Conservation (phyloP, 352 stramenopile species). For the Pythium insidiosum region DNA sequence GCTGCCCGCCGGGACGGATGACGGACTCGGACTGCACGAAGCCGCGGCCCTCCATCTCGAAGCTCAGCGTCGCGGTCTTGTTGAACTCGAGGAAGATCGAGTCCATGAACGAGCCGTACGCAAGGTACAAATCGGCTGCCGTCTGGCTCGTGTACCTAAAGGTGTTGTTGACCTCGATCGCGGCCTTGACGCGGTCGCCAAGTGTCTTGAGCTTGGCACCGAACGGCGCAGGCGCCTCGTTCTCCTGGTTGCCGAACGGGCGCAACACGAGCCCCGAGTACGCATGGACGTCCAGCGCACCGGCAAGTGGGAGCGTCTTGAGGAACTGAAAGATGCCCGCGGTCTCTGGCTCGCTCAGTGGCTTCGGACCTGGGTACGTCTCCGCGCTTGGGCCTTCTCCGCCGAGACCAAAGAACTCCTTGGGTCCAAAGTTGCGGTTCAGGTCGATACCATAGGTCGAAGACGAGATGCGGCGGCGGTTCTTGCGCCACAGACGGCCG, state of each 20-base stretch:
- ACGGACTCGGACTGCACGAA: slow-evolving; percentile 10
- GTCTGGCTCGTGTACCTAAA: slow-evolving; percentile 16
- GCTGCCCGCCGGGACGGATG: slow-evolving; percentile 17
- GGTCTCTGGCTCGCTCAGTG: slow-evolving; percentile 23
- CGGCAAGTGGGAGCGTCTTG: slow-evolving; percentile 17
- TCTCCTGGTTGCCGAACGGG: slow-evolving; percentile 17
- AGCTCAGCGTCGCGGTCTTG: slow-evolving; percentile 19
- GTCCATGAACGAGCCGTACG: slow-evolving; percentile 26
- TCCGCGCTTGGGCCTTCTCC: slow-evolving; percentile 8
- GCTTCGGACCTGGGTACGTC: slow-evolving; percentile 18
- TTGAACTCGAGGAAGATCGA: slow-evolving; percentile 23
- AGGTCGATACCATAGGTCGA: slow-evolving; percentile 20
- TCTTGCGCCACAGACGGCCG: slow-evolving; percentile 25
- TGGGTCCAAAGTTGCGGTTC: slow-evolving; percentile 26
- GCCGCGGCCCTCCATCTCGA: slow-evolving; percentile 22
- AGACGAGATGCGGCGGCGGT: slow-evolving; percentile 12
- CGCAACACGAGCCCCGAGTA: slow-evolving; percentile 20
- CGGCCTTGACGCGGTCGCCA: slow-evolving; percentile 16
- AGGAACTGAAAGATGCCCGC: slow-evolving; percentile 20
- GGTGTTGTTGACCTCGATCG: slow-evolving; percentile 16
- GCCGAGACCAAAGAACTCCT: slow-evolving; percentile 15
- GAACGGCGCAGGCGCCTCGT: slow-evolving; percentile 12
- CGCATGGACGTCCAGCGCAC: slow-evolving; percentile 20
- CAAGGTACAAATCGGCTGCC: slow-evolving; percentile 15
- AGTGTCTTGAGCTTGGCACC: slow-evolving; percentile 18